These are phyloP conservation scores for Micractinium sp. DNA, from an alignment of 139 green algal genomes.

Conservation along the genomic window DNA sequence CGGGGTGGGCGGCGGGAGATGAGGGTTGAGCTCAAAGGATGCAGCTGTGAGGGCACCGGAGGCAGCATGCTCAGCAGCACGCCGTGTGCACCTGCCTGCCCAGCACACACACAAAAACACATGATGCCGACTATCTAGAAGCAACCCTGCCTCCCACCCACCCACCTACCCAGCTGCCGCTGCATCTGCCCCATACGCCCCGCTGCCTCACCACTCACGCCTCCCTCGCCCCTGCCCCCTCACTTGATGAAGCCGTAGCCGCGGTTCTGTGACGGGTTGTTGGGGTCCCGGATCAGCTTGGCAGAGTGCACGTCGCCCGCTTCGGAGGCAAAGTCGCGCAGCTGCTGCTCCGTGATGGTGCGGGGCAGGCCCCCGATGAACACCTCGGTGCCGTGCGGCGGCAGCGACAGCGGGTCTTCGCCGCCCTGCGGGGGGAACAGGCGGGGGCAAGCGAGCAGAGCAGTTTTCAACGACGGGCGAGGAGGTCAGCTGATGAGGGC, in stretches of 20 bases:
- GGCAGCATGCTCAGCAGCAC: too few species aligned
- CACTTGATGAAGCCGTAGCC: slow-evolving; percentile 86
- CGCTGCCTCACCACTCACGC: too few species aligned
- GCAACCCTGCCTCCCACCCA: too few species aligned
- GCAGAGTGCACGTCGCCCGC: slow-evolving; percentile 52
- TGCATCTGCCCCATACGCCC: neutral
- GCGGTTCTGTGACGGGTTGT: slow-evolving; percentile 69
- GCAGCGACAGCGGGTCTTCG: slow-evolving; percentile 39
- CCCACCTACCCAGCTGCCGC: neutral
- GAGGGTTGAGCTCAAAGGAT: neutral
- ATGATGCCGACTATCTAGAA: too few species aligned
- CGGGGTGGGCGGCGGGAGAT: neutral
- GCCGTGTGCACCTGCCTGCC: too few species aligned
- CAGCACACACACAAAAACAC: too few species aligned
- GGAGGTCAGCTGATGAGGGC: too few species aligned
- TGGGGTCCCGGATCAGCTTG: slow-evolving; percentile 61
- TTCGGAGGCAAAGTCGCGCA: slow-evolving; percentile 53
- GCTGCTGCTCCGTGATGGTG: slow-evolving; percentile 64
- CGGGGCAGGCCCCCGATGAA: slow-evolving; percentile 78
- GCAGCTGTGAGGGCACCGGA: neutral
- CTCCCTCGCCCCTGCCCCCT: too few species aligned
- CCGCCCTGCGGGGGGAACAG: slow-evolving; percentile 2
- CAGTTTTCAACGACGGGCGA: neutral
- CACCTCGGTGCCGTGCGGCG: slow-evolving; percentile 59
- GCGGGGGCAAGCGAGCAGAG: neutral